A percentile compares a stretch with the other conserved stretches of the same genome.
These are phyloP conservation scores for Chlamydomonas incerta DNA, from an alignment of 139 green algal genomes.

Conservation along the genomic window DNA sequence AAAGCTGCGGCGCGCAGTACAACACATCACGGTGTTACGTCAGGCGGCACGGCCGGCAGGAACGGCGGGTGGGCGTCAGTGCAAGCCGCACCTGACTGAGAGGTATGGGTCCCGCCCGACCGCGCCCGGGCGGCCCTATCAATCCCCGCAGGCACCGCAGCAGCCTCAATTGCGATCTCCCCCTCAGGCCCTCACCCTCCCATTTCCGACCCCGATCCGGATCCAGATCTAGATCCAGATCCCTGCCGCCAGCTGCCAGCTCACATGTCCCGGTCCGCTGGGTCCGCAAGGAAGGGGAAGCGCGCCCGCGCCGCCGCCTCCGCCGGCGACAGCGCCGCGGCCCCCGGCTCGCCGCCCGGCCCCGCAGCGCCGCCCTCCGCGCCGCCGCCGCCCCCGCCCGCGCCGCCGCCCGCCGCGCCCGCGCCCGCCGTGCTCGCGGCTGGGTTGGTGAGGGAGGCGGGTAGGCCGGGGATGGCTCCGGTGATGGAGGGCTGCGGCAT, in stretches of 20 bases:
- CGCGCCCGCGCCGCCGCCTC: not conserved
- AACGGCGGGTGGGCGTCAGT: too few relatives aligned
- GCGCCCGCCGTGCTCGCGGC: not conserved
- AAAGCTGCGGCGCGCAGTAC: conserved; percentile 47
- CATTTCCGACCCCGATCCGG: too few relatives aligned
- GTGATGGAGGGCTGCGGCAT: conserved; percentile 28
- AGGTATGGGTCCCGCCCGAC: too few relatives aligned
- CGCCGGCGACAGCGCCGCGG: not conserved
- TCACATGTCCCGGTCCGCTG: conserved; percentile 9
- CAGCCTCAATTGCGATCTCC: too few relatives aligned
- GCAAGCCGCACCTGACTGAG: too few relatives aligned
- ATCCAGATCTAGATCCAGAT: too few relatives aligned
- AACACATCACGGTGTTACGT: too few relatives aligned
- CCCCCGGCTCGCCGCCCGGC: conserved; percentile 6
- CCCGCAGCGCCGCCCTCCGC: not conserved
- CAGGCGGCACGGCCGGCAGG: too few relatives aligned
- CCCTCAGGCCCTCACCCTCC: too few relatives aligned
- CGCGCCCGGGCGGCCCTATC: too few relatives aligned
- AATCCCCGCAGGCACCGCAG: too few relatives aligned
- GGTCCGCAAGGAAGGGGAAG: not conserved
- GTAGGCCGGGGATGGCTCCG: conserved; percentile 8
- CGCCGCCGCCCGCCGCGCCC: not conserved
- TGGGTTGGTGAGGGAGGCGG: not conserved
- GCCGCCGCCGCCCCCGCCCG: not conserved
- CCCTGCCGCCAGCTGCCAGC: too few relatives aligned